A percentile compares a stretch with the other conserved stretches of the same genome.
phyloP scores from a whole-genome alignment of 805 yeast species.

The Monosporozyma aerobia region DNA sequence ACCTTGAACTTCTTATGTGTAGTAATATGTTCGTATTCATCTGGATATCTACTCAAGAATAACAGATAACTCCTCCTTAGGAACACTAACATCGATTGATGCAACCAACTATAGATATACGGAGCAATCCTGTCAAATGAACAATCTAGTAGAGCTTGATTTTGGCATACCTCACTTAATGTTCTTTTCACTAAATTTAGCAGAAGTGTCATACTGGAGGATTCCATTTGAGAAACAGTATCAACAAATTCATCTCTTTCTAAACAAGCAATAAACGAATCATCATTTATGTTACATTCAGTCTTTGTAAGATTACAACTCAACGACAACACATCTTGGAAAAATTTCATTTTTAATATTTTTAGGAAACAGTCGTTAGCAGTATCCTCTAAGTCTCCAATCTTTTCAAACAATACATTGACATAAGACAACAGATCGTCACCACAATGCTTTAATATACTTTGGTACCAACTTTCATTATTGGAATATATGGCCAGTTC shows the following conservation, averaged over 20 bases:
- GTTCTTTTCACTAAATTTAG: neutral
- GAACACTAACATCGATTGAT: conserved; percentile 13
- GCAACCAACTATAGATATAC: neutral
- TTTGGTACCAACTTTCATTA: conserved; percentile 4
- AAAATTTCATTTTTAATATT: conserved; percentile 7
- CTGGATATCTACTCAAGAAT: conserved; percentile 10
- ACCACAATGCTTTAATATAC: conserved; percentile 2
- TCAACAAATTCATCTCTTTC: neutral
- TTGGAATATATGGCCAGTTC: neutral
- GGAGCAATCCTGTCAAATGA: neutral
- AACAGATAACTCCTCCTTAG: conserved; percentile 12
- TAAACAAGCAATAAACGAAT: neutral
- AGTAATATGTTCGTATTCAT: neutral
- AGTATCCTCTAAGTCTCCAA: neutral
- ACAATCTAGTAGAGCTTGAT: neutral
- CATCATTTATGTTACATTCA: neutral
- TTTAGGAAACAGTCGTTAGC: conserved; percentile 1
- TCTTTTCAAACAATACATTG: conserved; percentile 1
- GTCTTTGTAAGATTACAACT: neutral
- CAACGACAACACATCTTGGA: conserved; percentile 10
- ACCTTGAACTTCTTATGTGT: neutral
- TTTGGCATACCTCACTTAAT: neutral
- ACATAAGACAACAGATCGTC: conserved; percentile 7
- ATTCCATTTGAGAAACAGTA: neutral
- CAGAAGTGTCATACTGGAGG: neutral